phyloP scores from a whole-genome alignment of 2,329 filamentous ascomycete species.

The Monilinia aucupariae region DNA sequence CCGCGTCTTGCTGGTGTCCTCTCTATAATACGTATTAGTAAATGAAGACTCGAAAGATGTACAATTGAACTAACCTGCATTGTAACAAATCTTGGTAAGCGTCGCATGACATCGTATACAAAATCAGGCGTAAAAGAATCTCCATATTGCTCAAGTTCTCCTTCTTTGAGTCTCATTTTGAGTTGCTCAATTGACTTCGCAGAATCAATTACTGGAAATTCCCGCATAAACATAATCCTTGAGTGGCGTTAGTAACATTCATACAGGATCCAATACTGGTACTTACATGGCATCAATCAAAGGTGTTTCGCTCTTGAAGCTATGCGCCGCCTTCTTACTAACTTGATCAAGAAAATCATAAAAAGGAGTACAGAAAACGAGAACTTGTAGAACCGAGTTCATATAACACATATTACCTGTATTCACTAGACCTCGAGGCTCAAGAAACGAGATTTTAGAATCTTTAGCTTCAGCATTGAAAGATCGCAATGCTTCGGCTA shows the following conservation, averaged over 20 bases:
- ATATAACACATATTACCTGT: constrained; percentile 99
- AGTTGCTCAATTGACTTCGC: constrained; percentile 69
- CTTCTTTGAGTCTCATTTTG: constrained; percentile 66
- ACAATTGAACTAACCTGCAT: constrained; percentile 68
- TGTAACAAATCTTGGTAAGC: constrained; percentile 79
- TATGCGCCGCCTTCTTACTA: constrained; percentile 75
- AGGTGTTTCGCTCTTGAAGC: constrained; percentile 92
- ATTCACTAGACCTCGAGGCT: constrained; percentile 90
- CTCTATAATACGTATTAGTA: constrained; percentile 48
- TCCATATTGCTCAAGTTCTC: constrained; percentile 83
- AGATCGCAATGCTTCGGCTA: constrained; percentile 70
- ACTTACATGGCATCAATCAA: constrained; percentile 87
- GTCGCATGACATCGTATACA: constrained; percentile 87
- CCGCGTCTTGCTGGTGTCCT: constrained; percentile 94
- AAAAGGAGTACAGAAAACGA: constrained; percentile 90
- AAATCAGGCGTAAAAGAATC: constrained; percentile 90
- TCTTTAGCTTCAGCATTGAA: constrained; percentile 58
- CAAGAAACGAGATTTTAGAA: constrained; percentile 70
- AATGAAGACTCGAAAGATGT: not conserved
- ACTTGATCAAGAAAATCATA: constrained; percentile 89
- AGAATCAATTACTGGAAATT: constrained; percentile 83
- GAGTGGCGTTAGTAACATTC: constrained; percentile 20
- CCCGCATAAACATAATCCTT: constrained; percentile 92
- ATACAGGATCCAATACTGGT: not conserved
- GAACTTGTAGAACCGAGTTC: constrained; percentile 96